Percentiles rank a stretch among this genome's conserved stretches.
phyloP scores from a whole-genome alignment of 2,329 filamentous ascomycete genomes.

The Colletotrichum liriopes region DNA sequence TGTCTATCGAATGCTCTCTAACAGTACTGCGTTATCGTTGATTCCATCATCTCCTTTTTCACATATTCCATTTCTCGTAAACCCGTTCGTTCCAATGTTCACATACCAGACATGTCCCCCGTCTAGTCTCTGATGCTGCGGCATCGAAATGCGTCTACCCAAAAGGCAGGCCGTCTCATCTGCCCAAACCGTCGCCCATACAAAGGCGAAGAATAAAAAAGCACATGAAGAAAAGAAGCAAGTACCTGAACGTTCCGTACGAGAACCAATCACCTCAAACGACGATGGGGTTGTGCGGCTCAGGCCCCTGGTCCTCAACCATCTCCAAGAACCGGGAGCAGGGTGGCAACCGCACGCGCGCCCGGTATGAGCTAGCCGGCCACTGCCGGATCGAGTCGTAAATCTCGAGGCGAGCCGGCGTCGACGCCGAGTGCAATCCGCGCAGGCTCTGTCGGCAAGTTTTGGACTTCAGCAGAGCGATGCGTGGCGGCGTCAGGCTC shows the following conservation, averaged over 20 bases:
- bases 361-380: conserved; percentile 30
- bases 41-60: conserved; percentile 11
- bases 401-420: conserved; percentile 26
- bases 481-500: conserved; percentile 33
- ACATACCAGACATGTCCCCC: conserved; percentile 1
- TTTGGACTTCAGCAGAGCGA: conserved; percentile 39
- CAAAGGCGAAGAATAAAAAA: conserved; percentile 9
- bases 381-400: conserved; percentile 41
- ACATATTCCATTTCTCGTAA: conserved; percentile 21
- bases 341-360: conserved; percentile 33
- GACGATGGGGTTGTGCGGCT: conserved; percentile 21
- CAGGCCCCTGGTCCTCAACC: conserved; percentile 11
- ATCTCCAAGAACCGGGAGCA: conserved; percentile 39
- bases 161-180: not conserved
- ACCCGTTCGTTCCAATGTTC: conserved; percentile 8
- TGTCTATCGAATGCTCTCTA: conserved; percentile 16
- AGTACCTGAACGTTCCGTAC: not conserved
- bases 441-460: conserved; percentile 37
- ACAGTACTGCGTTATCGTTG: conserved; percentile 7
- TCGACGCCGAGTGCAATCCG: conserved; percentile 26
- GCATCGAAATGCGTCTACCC: not conserved
- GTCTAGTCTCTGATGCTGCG: not conserved
- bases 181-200: not conserved
- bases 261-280: not conserved
- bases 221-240: not conserved